Evolutionary conservation across 179 eudicot genomes (phyloP), one percentile per base, ranked within the genome.

Genomic region (Heliamphora pulchella): DNA sequence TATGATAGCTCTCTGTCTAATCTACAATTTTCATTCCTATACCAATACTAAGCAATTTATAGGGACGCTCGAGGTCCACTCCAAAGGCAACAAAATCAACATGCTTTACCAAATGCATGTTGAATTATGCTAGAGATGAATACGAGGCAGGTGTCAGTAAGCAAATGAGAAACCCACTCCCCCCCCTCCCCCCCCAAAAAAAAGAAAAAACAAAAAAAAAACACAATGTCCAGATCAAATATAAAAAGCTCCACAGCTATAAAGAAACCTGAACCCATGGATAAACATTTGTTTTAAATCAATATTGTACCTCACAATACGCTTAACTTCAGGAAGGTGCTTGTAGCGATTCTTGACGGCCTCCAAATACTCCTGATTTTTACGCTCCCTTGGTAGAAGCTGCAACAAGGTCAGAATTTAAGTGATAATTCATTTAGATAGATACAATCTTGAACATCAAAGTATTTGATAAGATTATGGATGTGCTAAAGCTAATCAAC

Each of bases 371-470:
- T 91, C 96, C 15, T 96, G 99, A 80, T 87, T 94, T 84, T 87
- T 96, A 58, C 87, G 90, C 78, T 96, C 99, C 81, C 99, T 90
- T 5, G 99, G 99, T 39, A 90, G 91, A 88, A 96, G 82, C 99
- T 96, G 98, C 83, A 81, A 79, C 31, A 77, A 61, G 39, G 54
- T 71, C 82, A 83, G 75, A 63, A 81, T 80, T 46, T 41, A 41
- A 9, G 46, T 65, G 39, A 65, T 71, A 57, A 48, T 47, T 71
- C 46, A 39, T 31, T 20, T 8, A 70, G 6, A 78, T 48, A 47
- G 53, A 31, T 47, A 22, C 31, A 48, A 14, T 22, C n/a, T 17
- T 47, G 39, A 70, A 43, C 53, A 17, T 17, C 31, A 17, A 17
- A 11, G 11, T 51, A 46, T 51, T 70, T 17, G 31, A 31, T 61